Evolutionary conservation across 306 rosid genomes (phyloP), one percentile per base, ranked within the genome.

Genomic region (Prosopis cineraria): DNA sequence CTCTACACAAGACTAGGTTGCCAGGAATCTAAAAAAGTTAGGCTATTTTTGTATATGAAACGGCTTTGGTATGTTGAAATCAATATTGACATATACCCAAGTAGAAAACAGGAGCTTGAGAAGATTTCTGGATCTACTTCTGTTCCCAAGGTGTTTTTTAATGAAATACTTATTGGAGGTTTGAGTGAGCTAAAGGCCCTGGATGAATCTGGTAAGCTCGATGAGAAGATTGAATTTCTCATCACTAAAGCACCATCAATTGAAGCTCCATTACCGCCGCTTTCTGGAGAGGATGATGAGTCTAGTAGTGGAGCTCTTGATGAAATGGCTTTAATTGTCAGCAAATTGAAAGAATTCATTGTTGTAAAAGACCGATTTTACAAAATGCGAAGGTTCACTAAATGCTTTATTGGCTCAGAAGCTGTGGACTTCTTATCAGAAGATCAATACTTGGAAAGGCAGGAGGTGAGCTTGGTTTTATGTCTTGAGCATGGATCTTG

Each of bases 381-480:
- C 85, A 93, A 90, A 84, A 83, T 90, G 89, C 89, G 93, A 22
- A 83, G 90, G 86, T 86, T 89, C 83, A 77, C 85, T 48, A 86
- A 62, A 39, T 83, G 93, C 77, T 93, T 93, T 79, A 68, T 84
- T 22, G 94, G 93, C 60, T 89, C 84, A 7, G 94, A 90, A 83
- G 97, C 91, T 24, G 90, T 90, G 83, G 94, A 90, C 81, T 90
- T 93, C 87, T 82, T 93, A 64, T 89, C 93, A 53, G 93, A 86
- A 82, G 98, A 89, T 89, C 98, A 93, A 79, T 93, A 88, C 81
- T 83, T 93, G 85, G 98, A 90, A 85, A 88, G 93, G 80, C 89
- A 82, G 81, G 96, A 93, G 94, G 98, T 93, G 39, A 79, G 88
- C 80, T 44, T 47, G 52, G 79, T 74, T 73, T 45, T 69, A 5